Base-by-base conservation (phyloP, 176 grass and related monocot species). In the Zoysia pacifica region DNA sequence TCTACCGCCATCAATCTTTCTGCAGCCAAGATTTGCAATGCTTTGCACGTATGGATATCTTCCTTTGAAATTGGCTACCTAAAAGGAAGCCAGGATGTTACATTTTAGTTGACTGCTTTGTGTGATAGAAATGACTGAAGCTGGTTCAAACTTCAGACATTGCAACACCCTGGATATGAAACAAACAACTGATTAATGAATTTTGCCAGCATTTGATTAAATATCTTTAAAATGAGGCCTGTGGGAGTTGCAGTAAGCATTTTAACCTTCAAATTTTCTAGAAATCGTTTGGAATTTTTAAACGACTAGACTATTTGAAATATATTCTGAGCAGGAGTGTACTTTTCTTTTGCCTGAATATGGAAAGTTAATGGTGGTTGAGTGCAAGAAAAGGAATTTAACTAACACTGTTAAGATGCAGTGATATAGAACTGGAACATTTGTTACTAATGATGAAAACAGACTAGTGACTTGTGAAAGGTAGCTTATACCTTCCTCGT, bases 371-470 rank as follows among this genome's bases (percentile, higher is more conserved):
- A 81, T 93, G 74, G 76, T 86, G 86, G 79, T 92, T 79, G 71
- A 81, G 80, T 78, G 65, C 79, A 96, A 88, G 85, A 90, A 96
- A 92, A 65, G 72, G 88, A 88, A 52, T 82, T 79, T 96, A 96
- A 96, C 82, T 92, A 92, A 92, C 77, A 80, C 53, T 61, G 55
- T 35, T 20, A 53, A 54, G 72, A 73, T 77, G 48, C 36, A 72
- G 43, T 80, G 44, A 73, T 69, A 80, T 51, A 39, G 5, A 48
- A 74, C 37, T 55, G 76, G 46, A 79, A 79, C 70, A 71, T 74
- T 54, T 76, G 38, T 67, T 56, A 2, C 35, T 81, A 85, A 36
- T 62, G 37, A 83, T 72, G 69, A 69, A 79, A 74, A 85, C 66
- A 74, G 12, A 18, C 51, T 66, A 81, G 67, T 76, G 44, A 70